Percentiles rank a stretch among this genome's conserved stretches.
Conservation (phyloP, 768 basidiomycete genomes). For the Lactarius trivialis region DNA sequence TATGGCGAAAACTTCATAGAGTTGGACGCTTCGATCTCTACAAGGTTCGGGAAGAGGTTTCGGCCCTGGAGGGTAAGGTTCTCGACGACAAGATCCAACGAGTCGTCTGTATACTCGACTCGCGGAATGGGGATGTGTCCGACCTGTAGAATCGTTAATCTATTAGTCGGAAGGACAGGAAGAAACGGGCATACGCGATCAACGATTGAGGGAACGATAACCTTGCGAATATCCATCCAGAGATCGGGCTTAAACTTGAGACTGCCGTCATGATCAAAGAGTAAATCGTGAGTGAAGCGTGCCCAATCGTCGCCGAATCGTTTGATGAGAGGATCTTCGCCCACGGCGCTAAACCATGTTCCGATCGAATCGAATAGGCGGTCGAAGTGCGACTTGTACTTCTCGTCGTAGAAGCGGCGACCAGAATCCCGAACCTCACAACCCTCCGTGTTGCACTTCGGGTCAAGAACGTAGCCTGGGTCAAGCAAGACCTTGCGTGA, state of each 20-base stretch:
- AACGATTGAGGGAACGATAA: slow-evolving; percentile 75
- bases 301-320: slow-evolving; percentile 81
- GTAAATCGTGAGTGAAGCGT: slow-evolving; percentile 72
- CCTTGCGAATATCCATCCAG: slow-evolving; percentile 81
- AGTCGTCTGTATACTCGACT: slow-evolving; percentile 86
- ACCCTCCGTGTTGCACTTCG: slow-evolving; percentile 62
- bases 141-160: slow-evolving; percentile 34
- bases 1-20: slow-evolving; percentile 83
- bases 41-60: slow-evolving; percentile 82
- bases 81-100: slow-evolving; percentile 85
- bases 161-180: neutral
- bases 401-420: slow-evolving; percentile 67
- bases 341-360: slow-evolving; percentile 80
- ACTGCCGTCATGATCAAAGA: slow-evolving; percentile 74
- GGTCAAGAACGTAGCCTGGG: slow-evolving; percentile 80
- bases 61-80: slow-evolving; percentile 84
- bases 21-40: slow-evolving; percentile 72
- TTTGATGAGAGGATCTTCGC: slow-evolving; percentile 76
- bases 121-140: slow-evolving; percentile 88
- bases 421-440: slow-evolving; percentile 61
- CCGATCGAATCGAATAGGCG: slow-evolving; percentile 62
- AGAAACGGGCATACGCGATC: slow-evolving; percentile 46
- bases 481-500: slow-evolving; percentile 69
- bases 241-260: slow-evolving; percentile 84
- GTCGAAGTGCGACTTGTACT: slow-evolving; percentile 76